Conservation (phyloP, 2,329 filamentous ascomycete genomes). For the Exutisphaerella laricina region DNA sequence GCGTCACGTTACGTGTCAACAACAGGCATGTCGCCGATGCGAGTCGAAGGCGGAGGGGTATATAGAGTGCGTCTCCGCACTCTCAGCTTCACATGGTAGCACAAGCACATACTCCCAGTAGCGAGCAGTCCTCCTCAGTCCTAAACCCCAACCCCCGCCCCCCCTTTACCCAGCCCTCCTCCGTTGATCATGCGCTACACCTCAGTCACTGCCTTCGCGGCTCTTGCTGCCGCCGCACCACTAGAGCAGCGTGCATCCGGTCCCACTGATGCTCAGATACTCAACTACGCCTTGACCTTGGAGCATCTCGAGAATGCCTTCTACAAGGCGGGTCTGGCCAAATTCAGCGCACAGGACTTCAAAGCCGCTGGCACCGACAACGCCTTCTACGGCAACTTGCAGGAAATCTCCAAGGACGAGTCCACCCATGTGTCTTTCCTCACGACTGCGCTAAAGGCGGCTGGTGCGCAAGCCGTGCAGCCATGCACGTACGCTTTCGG, state of each 20-base stretch:
- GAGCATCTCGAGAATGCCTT: slow-evolving; percentile 54
- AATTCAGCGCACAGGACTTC: slow-evolving; percentile 53
- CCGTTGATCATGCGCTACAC: slow-evolving; percentile 15
- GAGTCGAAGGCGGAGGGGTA: not conserved
- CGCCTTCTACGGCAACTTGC: slow-evolving; percentile 54
- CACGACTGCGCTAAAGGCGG: slow-evolving; percentile 38
- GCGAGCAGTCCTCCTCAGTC: too few species aligned
- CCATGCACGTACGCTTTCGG: slow-evolving; percentile 54
- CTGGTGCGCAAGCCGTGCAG: slow-evolving; percentile 48
- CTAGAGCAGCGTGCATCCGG: slow-evolving; percentile 17
- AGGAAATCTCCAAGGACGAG: slow-evolving; percentile 54
- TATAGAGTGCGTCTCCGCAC: not conserved
- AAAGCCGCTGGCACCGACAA: slow-evolving; percentile 45
- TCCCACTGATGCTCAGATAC: slow-evolving; percentile 26
- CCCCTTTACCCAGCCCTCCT: not conserved
- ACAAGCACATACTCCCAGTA: too few species aligned
- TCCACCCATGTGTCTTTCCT: slow-evolving; percentile 54
- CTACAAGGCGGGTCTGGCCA: slow-evolving; percentile 55
- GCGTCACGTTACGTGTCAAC: too few species aligned
- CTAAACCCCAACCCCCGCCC: not conserved
- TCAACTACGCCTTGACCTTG: slow-evolving; percentile 43
- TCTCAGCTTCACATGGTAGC: too few species aligned
- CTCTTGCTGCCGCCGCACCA: slow-evolving; percentile 17
- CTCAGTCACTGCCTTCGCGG: slow-evolving; percentile 18
- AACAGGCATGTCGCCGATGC: not conserved